phyloP scores from a whole-genome alignment of 2,329 filamentous ascomycete genomes.

The Drechslerella stenobrocha region DNA sequence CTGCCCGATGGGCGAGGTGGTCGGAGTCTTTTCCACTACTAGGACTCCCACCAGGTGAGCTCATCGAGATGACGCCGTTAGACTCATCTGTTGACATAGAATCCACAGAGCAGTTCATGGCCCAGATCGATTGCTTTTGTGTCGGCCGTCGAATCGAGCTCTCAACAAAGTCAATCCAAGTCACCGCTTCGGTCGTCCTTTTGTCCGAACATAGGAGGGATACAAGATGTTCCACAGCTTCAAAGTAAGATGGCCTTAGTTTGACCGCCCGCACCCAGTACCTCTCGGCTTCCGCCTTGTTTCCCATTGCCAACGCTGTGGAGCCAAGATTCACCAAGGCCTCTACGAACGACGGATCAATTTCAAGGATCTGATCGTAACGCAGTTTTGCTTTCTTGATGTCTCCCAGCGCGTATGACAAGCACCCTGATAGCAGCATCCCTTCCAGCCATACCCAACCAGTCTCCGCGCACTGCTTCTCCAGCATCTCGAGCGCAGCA shows the following conservation, averaged over 20 bases:
- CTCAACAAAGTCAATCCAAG: conserved; percentile 84
- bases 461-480: conserved; percentile 74
- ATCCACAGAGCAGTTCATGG: conserved; percentile 37
- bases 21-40: conserved; percentile 22
- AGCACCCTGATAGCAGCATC: conserved; percentile 84
- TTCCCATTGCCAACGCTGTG: conserved; percentile 79
- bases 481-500: conserved; percentile 71
- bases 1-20: conserved; percentile 22
- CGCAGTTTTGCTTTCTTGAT: conserved; percentile 58
- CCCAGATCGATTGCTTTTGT: conserved; percentile 54
- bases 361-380: conserved; percentile 63
- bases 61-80: conserved; percentile 45
- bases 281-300: conserved; percentile 78
- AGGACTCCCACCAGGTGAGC: conserved; percentile 29
- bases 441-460: conserved; percentile 90
- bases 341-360: conserved; percentile 67
- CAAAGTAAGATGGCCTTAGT: conserved; percentile 82
- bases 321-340: conserved; percentile 92
- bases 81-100: conserved; percentile 46
- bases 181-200: conserved; percentile 79
- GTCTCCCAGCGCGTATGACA: conserved; percentile 68
- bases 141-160: conserved; percentile 64
- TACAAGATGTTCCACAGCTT: conserved; percentile 92
- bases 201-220: conserved; percentile 81
- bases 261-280: conserved; percentile 85